phyloP scores from a whole-genome alignment of 176 grass and related monocot genomes.

The Alloteropsis semialata region DNA sequence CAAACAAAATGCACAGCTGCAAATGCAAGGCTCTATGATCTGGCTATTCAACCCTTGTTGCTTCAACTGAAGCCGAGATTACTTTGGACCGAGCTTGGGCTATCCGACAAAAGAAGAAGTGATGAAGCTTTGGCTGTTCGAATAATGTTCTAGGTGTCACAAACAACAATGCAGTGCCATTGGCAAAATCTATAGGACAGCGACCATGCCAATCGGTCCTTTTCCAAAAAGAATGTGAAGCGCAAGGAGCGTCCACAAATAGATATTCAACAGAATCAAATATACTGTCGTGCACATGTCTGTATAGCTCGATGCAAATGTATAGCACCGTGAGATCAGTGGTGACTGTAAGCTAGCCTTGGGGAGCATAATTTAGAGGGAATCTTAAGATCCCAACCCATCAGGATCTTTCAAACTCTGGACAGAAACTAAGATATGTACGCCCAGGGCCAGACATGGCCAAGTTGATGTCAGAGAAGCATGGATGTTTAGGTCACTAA shows the following conservation, averaged over 20 bases:
- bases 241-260: neutral
- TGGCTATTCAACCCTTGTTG: neutral
- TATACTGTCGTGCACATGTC: constrained; percentile 5
- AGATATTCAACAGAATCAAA: neutral
- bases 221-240: neutral
- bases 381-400: neutral
- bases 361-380: neutral
- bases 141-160: neutral
- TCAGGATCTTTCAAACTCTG: neutral
- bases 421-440: constrained; percentile 36
- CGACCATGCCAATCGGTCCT: neutral
- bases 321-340: neutral
- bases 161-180: neutral
- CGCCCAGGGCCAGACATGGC: constrained; percentile 25
- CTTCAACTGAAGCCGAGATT: neutral
- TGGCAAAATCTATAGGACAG: neutral
- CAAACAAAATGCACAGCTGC: neutral
- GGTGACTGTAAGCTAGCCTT: neutral
- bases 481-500: constrained; percentile 11
- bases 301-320: neutral
- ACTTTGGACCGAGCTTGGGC: neutral
- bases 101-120: neutral
- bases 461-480: constrained; percentile 1
- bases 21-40: neutral
- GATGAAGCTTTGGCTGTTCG: neutral